These are phyloP conservation scores for Camptophora hylomeconis DNA, from an alignment of 2,329 filamentous ascomycete genomes.

Conservation along the genomic window DNA sequence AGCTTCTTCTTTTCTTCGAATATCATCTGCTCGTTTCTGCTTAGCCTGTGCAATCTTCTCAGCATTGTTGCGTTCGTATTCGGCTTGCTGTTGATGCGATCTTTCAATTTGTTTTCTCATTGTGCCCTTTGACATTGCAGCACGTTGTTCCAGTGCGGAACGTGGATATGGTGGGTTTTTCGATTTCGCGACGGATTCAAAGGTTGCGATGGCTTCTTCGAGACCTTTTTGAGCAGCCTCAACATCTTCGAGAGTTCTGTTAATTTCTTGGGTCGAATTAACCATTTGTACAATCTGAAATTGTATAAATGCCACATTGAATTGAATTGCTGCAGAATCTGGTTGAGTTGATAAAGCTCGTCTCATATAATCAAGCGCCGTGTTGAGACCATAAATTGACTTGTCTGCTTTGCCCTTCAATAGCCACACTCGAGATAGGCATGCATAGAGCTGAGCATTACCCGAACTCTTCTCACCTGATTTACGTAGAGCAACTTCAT, in stretches of 20 bases:
- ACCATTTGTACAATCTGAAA: constrained; percentile 82
- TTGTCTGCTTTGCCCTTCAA: constrained; percentile 62
- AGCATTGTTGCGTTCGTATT: constrained; percentile 89
- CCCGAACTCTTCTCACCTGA: not conserved
- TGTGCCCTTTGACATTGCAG: constrained; percentile 94
- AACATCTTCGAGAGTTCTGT: constrained; percentile 68
- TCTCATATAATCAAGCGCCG: constrained; percentile 48
- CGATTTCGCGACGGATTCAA: constrained; percentile 45
- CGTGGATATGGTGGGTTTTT: constrained; percentile 75
- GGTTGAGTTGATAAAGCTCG: constrained; percentile 63
- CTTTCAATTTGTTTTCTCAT: constrained; percentile 84
- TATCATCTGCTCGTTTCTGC: constrained; percentile 66
- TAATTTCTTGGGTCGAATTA: constrained; percentile 58
- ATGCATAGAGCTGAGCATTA: constrained; percentile 65
- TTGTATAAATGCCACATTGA: constrained; percentile 96
- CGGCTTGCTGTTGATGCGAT: constrained; percentile 67
- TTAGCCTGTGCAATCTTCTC: constrained; percentile 73
- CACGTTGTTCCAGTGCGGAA: constrained; percentile 81
- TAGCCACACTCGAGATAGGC: constrained; percentile 77
- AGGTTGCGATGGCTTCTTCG: constrained; percentile 67
- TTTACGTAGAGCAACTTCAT: constrained; percentile 63
- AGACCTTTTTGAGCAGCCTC: constrained; percentile 68
- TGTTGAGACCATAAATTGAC: constrained; percentile 49
- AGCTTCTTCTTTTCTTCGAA: constrained; percentile 64
- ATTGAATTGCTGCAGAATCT: constrained; percentile 81